Evolutionary conservation across 1,284 basidiomycete genomes (phyloP).

Genomic region (Boletus semigastroideus): DNA sequence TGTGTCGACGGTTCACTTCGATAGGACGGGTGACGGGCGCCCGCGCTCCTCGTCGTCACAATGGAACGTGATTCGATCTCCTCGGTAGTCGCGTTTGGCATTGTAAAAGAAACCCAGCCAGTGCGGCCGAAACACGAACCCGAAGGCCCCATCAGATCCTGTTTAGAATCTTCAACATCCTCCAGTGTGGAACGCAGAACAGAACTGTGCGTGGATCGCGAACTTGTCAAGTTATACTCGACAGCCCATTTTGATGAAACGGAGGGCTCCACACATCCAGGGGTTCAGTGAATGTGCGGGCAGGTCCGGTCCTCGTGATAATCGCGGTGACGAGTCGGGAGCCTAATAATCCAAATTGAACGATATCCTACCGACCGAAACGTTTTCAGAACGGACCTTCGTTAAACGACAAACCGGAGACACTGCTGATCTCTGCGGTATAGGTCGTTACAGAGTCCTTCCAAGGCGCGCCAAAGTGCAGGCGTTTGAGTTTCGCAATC

Average conservation of each 20-base stretch:
- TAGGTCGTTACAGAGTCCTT: slow-evolving; percentile 3
- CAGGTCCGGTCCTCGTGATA: slow-evolving; percentile 9
- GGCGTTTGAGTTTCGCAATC: background rate
- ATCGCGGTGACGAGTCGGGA: background rate
- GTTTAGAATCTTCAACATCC: background rate
- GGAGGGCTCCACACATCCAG: background rate
- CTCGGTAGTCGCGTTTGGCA: slow-evolving; percentile 5
- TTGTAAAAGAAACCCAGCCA: background rate
- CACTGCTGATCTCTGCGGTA: background rate
- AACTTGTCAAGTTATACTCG: background rate
- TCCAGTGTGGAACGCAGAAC: background rate
- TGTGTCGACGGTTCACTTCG: background rate
- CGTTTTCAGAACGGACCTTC: background rate
- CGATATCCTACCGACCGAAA: too few relatives aligned
- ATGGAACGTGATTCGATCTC: background rate
- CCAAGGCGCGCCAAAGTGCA: too few relatives aligned
- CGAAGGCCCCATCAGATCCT: too few relatives aligned
- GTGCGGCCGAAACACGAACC: too few relatives aligned
- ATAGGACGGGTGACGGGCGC: background rate
- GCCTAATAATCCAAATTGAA: background rate
- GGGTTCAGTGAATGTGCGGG: slow-evolving; percentile 3
- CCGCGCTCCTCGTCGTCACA: slow-evolving; percentile 7
- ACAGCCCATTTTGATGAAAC: slow-evolving; percentile 8
- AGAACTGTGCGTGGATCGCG: background rate
- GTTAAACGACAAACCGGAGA: background rate